A percentile compares a stretch with the other conserved stretches of the same genome.
phyloP scores from a whole-genome alignment of 2,329 filamentous ascomycete genomes.

The Cryoendolithus antarcticus region DNA sequence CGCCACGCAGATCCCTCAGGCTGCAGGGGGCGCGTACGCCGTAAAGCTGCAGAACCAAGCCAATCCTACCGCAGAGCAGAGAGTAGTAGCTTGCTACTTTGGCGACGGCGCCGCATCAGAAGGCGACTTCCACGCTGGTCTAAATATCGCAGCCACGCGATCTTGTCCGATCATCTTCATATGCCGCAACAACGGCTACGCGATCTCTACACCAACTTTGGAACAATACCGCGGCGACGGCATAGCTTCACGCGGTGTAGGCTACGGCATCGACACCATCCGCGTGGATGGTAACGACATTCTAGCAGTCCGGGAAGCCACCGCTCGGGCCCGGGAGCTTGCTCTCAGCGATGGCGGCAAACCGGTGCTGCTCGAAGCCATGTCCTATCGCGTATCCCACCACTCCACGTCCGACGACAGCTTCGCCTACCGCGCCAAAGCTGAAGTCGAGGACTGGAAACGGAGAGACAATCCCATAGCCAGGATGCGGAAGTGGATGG shows the following conservation, averaged over 20 bases:
- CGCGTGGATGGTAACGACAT: constrained; percentile 92
- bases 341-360: constrained; percentile 70
- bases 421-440: constrained; percentile 83
- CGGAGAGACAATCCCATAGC: constrained; percentile 79
- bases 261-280: constrained; percentile 90
- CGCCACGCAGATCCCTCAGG: constrained; percentile 82
- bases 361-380: constrained; percentile 81
- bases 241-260: constrained; percentile 73
- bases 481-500: constrained; percentile 79
- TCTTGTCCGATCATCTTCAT: constrained; percentile 83
- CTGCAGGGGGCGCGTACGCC: constrained; percentile 75
- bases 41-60: constrained; percentile 68
- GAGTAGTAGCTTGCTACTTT: constrained; percentile 74
- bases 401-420: constrained; percentile 96
- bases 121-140: constrained; percentile 80
- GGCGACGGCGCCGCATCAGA: constrained; percentile 84
- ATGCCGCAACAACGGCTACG: constrained; percentile 86
- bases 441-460: constrained; percentile 95
- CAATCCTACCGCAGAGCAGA: constrained; percentile 53
- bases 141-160: constrained; percentile 82
- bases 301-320: constrained; percentile 74
- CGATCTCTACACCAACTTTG: constrained; percentile 77
- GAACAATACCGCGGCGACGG: constrained; percentile 89
- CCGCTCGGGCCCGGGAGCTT: constrained; percentile 61
- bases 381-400: constrained; percentile 96